Evolutionary conservation across 257 asterid species (phyloP).

Genomic region (Ligustrum vulgare): DNA sequence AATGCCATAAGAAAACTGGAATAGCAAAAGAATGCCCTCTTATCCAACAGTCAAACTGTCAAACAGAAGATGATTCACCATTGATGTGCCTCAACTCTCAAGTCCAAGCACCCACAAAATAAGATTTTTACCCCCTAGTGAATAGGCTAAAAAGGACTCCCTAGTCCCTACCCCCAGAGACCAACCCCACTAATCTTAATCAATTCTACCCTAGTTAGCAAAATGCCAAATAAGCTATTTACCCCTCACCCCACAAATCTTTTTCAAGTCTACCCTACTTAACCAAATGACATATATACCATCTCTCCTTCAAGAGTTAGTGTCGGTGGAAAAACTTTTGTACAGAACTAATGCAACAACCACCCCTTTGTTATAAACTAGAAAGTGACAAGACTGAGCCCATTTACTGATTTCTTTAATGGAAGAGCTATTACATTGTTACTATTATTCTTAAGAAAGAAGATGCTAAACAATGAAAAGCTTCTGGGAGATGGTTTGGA

Average conservation of each 20-base stretch:
- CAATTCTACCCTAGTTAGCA: background rate
- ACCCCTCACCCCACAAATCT: background rate
- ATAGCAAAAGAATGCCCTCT: conserved; percentile 2
- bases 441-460: too few species aligned
- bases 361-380: conserved; percentile 23
- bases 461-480: too few species aligned
- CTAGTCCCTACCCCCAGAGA: background rate
- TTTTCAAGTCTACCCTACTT: conserved; percentile 18
- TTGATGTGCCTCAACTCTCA: too few species aligned
- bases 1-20: background rate
- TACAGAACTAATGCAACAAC: conserved; percentile 35
- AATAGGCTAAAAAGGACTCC: background rate
- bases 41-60: conserved; percentile 22
- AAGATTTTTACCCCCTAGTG: background rate
- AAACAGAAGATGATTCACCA: conserved; percentile 23
- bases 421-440: too few species aligned
- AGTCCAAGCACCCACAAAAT: too few species aligned
- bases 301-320: conserved; percentile 31
- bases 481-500: too few species aligned
- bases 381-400: conserved; percentile 47
- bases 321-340: conserved; percentile 57
- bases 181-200: background rate
- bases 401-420: too few species aligned
- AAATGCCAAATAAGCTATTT: background rate
- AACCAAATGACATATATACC: conserved; percentile 34